Evolutionary conservation across 139 green algal species (phyloP).

Genomic region (Limnomonas spitsbergensis): DNA sequence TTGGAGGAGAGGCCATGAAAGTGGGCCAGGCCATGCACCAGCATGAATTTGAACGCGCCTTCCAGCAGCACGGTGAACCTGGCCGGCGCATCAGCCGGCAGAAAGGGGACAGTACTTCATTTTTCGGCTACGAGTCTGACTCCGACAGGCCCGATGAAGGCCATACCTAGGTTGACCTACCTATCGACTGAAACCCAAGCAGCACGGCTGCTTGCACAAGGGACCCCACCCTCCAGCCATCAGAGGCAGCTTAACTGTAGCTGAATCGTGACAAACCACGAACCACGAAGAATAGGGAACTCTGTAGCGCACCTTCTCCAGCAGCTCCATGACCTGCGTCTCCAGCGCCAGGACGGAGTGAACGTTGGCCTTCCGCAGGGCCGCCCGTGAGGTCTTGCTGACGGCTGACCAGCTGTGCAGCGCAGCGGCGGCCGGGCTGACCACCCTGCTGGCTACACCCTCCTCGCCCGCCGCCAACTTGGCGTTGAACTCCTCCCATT

Average conservation of each 20-base stretch:
- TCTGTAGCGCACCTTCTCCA: conserved; percentile 32
- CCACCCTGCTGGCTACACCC: neutral
- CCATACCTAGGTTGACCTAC: no score
- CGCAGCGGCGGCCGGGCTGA: conserved; percentile 27
- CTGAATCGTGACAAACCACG: no score
- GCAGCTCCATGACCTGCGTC: conserved; percentile 34
- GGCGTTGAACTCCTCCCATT: conserved; percentile 44
- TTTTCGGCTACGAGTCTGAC: no score
- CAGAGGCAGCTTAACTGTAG: no score
- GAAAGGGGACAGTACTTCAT: no score
- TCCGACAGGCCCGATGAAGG: no score
- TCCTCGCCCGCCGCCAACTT: neutral
- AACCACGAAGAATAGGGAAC: no score
- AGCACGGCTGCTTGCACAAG: neutral
- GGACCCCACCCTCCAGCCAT: no score
- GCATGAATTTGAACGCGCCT: conserved; percentile 21
- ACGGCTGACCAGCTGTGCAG: conserved; percentile 39
- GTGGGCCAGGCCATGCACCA: conserved; percentile 50
- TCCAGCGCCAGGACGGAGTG: conserved; percentile 49
- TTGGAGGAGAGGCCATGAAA: conserved; percentile 50
- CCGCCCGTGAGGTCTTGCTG: conserved; percentile 25
- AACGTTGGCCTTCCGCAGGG: conserved; percentile 42
- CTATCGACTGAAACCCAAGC: no score
- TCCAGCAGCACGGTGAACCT: conserved; percentile 24
- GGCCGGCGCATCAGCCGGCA: no score